Evolutionary conservation across 2,329 filamentous ascomycete species (phyloP).

Genomic region (Penicillium aurantiogriseum): DNA sequence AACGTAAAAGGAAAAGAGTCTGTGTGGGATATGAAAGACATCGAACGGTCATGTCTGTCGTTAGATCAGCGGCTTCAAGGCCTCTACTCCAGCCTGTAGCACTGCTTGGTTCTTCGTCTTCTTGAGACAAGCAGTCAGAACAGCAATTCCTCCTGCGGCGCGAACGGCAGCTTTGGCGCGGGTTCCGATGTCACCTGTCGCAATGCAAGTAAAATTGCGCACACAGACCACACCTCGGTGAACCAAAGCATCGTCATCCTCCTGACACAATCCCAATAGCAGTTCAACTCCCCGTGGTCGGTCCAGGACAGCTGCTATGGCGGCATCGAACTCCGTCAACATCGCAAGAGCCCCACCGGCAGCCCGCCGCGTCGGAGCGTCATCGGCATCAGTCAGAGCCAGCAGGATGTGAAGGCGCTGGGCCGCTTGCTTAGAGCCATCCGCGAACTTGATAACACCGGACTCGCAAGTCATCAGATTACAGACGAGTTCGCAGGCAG

Average conservation of each 20-base stretch:
- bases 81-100: conserved; percentile 67
- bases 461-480: conserved; percentile 63
- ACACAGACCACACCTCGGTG: conserved; percentile 73
- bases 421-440: conserved; percentile 62
- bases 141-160: conserved; percentile 62
- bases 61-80: conserved; percentile 66
- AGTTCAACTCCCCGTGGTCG: conserved; percentile 70
- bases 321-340: conserved; percentile 73
- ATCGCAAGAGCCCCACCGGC: conserved; percentile 86
- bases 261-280: conserved; percentile 76
- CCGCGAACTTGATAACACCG: conserved; percentile 48
- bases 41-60: conserved; percentile 2
- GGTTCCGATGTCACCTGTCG: conserved; percentile 64
- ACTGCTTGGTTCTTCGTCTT: conserved; percentile 68
- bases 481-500: conserved; percentile 84
- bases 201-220: conserved; percentile 65
- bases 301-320: conserved; percentile 68
- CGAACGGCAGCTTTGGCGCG: conserved; percentile 61
- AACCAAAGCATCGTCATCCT: conserved; percentile 55
- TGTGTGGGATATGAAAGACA: conserved; percentile 5
- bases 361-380: conserved; percentile 73
- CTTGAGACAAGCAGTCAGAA: conserved; percentile 68
- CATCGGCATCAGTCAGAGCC: conserved; percentile 82
- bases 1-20: conserved; percentile 9
- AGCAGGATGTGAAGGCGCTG: conserved; percentile 79